phyloP scores from a whole-genome alignment of 2,329 filamentous ascomycete species.

The Penicillium sp. region DNA sequence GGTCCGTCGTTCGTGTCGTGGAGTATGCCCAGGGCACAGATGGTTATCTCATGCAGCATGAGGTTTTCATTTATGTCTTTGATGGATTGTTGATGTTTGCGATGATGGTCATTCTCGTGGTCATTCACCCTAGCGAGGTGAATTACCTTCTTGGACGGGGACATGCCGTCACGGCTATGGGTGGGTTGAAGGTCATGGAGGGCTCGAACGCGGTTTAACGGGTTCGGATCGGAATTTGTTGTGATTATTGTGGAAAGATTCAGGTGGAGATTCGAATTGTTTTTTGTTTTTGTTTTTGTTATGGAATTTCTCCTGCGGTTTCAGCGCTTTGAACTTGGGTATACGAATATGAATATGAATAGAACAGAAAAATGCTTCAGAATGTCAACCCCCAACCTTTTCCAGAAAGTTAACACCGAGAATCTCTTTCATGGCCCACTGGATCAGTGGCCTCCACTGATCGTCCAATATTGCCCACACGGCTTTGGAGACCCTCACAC shows the following conservation, averaged over 20 bases:
- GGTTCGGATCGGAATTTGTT: not conserved
- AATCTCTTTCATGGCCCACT: constrained; percentile 34
- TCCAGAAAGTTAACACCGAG: constrained; percentile 28
- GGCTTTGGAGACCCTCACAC: constrained; percentile 64
- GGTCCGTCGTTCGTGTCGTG: constrained; percentile 31
- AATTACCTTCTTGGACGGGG: constrained; percentile 23
- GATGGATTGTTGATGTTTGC: constrained; percentile 32
- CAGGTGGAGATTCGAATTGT: not conserved
- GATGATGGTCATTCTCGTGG: constrained; percentile 26
- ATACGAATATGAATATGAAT: not conserved
- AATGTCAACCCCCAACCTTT: constrained; percentile 4
- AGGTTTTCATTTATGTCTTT: constrained; percentile 34
- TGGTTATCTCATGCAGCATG: constrained; percentile 29
- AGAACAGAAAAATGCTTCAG: not conserved
- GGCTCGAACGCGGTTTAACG: not conserved
- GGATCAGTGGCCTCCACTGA: constrained; percentile 32
- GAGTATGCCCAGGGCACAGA: constrained; percentile 31
- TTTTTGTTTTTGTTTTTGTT: not conserved
- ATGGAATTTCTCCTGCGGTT: not conserved
- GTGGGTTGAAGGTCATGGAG: constrained; percentile 19
- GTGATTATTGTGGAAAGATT: not conserved
- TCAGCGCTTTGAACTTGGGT: constrained; percentile 1
- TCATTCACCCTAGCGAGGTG: constrained; percentile 27
- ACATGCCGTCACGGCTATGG: constrained; percentile 19
- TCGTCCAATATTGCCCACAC: constrained; percentile 44